A percentile compares a stretch with the other conserved stretches of the same genome.
Conservation (phyloP, 495 filamentous ascomycete species). For the Annulohypoxylon bovei region DNA sequence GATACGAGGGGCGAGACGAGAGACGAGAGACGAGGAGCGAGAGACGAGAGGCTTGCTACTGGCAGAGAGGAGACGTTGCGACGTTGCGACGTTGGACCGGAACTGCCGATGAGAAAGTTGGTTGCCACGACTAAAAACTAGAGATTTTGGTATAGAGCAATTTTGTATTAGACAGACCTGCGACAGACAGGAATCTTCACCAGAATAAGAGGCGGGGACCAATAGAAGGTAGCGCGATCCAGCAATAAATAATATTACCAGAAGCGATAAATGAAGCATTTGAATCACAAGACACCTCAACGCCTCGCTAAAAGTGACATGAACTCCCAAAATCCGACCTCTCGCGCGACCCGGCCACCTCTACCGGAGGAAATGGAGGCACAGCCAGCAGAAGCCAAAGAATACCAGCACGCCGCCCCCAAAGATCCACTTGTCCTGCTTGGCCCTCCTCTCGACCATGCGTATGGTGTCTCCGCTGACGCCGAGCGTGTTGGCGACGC, state of each 20-base stretch:
- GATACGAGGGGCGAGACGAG: too few species aligned
- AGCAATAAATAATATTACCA: neutral
- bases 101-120: neutral
- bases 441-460: constrained; percentile 90
- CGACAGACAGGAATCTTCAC: neutral
- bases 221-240: constrained; percentile 1
- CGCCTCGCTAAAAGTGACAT: constrained; percentile 33
- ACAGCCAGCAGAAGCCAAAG: constrained; percentile 89
- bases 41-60: too few species aligned
- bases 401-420: constrained; percentile 89
- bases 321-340: neutral
- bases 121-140: neutral
- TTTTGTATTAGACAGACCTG: neutral
- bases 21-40: too few species aligned
- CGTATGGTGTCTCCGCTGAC: constrained; percentile 95
- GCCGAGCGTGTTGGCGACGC: constrained; percentile 91
- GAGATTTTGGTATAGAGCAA: neutral
- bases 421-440: constrained; percentile 98
- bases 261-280: constrained; percentile 5
- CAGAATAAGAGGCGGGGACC: neutral
- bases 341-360: constrained; percentile 5
- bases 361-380: constrained; percentile 82
- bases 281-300: constrained; percentile 25
- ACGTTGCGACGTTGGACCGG: neutral
- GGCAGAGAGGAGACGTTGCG: too few species aligned